Percentiles rank a stretch among this genome's conserved stretches.
These are phyloP conservation scores for Dalbergia cultrata DNA, from an alignment of 306 rosid genomes.

Conservation along the genomic window DNA sequence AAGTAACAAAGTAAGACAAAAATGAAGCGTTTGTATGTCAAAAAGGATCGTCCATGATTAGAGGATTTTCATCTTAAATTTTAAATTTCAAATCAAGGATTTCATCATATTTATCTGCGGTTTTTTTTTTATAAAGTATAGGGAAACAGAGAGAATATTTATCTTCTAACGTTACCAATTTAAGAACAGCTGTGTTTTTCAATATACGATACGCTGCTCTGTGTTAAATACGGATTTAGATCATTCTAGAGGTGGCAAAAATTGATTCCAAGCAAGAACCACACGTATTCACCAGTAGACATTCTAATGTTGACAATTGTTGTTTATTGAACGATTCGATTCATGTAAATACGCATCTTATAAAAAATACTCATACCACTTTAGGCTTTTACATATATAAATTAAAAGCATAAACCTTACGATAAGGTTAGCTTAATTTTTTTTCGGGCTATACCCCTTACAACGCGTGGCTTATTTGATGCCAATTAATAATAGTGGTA, in stretches of 20 bases:
- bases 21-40: background rate
- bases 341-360: background rate
- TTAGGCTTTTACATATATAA: background rate
- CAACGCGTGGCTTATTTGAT: conserved; percentile 25
- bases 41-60: background rate
- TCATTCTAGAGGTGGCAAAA: background rate
- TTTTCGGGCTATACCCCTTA: background rate
- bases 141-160: background rate
- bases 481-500: background rate
- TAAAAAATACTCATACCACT: background rate
- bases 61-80: background rate
- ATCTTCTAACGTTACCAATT: background rate
- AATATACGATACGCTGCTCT: too few species aligned
- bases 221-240: too few species aligned
- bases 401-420: conserved; percentile 2
- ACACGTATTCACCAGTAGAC: background rate
- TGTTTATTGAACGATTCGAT: conserved; percentile 9
- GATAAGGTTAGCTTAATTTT: conserved; percentile 8
- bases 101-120: background rate
- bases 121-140: background rate
- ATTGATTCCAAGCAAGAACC: background rate
- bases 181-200: background rate
- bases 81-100: background rate
- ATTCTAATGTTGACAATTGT: conserved; percentile 5
- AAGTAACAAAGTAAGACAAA: background rate